Percentiles rank a stretch among this genome's conserved stretches.
Conservation (phyloP, 1,284 basidiomycete species). For the Pholiota adiposa region DNA sequence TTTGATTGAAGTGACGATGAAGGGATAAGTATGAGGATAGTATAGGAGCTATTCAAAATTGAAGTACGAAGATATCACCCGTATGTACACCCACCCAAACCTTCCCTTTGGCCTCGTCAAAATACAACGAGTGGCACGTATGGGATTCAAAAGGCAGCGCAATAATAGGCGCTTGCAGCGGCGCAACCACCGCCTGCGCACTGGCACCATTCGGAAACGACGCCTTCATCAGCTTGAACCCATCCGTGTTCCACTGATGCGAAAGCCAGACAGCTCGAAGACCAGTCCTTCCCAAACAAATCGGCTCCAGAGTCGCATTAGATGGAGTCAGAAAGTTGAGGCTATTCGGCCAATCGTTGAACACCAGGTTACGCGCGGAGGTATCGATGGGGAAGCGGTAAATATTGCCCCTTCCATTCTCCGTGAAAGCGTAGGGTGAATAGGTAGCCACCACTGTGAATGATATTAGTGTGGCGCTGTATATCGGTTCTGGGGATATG, state of each 20-base stretch:
- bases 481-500: conserved; percentile 24
- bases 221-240: conserved; percentile 49
- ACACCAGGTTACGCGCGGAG: conserved; percentile 8
- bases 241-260: conserved; percentile 52
- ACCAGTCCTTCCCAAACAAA: conserved; percentile 51
- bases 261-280: conserved; percentile 55
- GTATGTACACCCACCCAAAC: conserved; percentile 53
- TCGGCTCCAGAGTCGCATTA: conserved; percentile 39
- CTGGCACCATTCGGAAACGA: conserved; percentile 34
- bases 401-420: conserved; percentile 18
- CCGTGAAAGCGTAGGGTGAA: conserved; percentile 19
- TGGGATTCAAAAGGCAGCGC: conserved; percentile 52
- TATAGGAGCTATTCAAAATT: conserved; percentile 38
- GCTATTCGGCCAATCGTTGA: conserved; percentile 13
- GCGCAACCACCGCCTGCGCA: conserved; percentile 28
- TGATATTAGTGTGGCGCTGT: conserved; percentile 9
- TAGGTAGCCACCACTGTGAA: conserved; percentile 21
- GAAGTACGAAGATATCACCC: conserved; percentile 54
- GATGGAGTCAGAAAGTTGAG: conserved; percentile 17
- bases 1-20: too few relatives aligned
- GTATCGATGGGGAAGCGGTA: conserved; percentile 23
- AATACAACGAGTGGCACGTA: conserved; percentile 47
- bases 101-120: conserved; percentile 54
- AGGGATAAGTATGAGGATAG: too few relatives aligned
- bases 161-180: conserved; percentile 43